Evolutionary conservation across 192 early-diverging fungal species (phyloP).

Genomic region (Backusella macrospora): DNA sequence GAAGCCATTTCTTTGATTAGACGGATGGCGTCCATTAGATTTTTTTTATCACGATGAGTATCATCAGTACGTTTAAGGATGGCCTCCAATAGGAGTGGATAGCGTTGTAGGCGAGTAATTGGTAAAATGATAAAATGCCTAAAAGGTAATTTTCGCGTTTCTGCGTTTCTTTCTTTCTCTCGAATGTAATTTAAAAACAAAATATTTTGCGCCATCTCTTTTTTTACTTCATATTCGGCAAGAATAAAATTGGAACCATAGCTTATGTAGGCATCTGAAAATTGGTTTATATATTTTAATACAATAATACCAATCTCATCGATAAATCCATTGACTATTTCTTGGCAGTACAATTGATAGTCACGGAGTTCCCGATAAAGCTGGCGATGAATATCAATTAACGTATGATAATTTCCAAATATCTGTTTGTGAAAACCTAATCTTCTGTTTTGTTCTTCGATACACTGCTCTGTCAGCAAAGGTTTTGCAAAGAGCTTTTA

Average conservation of each 20-base stretch:
- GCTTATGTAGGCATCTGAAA: slow-evolving; percentile 68
- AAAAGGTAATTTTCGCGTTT: slow-evolving; percentile 36
- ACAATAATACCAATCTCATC: slow-evolving; percentile 85
- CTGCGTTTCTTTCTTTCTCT: slow-evolving; percentile 54
- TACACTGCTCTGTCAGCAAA: slow-evolving; percentile 29
- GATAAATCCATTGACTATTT: slow-evolving; percentile 51
- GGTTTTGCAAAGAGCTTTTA: slow-evolving; percentile 36
- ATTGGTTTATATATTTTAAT: slow-evolving; percentile 58
- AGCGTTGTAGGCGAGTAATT: slow-evolving; percentile 81
- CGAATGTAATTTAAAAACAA: slow-evolving; percentile 74
- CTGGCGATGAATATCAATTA: slow-evolving; percentile 58
- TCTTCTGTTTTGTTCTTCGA: slow-evolving; percentile 16
- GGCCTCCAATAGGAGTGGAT: slow-evolving; percentile 78
- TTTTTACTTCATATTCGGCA: slow-evolving; percentile 71
- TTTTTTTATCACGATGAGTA: slow-evolving; percentile 72
- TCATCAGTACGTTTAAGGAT: slow-evolving; percentile 82
- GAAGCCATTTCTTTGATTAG: slow-evolving; percentile 12
- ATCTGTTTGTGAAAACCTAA: slow-evolving; percentile 64
- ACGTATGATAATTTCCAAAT: slow-evolving; percentile 70
- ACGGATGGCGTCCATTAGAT: slow-evolving; percentile 44
- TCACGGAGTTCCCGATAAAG: slow-evolving; percentile 57
- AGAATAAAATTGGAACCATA: slow-evolving; percentile 84
- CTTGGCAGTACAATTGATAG: slow-evolving; percentile 50
- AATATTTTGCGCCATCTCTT: slow-evolving; percentile 66
- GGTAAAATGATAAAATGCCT: slow-evolving; percentile 67